These are phyloP conservation scores for Penicillium turbatum DNA, from an alignment of 495 filamentous ascomycete species.

Conservation along the genomic window DNA sequence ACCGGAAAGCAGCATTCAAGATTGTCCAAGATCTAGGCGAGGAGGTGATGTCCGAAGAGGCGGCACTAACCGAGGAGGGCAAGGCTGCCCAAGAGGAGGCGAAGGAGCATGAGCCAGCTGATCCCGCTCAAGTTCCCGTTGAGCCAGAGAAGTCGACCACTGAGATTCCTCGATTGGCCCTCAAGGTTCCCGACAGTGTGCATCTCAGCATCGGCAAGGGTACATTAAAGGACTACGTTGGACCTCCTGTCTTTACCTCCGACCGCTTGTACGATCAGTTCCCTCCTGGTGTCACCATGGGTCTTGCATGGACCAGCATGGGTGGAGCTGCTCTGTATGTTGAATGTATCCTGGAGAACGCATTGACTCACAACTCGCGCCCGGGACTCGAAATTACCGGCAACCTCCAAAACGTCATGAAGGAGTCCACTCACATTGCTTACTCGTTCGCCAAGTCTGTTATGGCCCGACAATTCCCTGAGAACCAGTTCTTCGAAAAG, in stretches of 20 bases:
- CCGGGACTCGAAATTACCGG: conserved; percentile 86
- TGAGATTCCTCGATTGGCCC: conserved; percentile 69
- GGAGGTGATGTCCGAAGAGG: conserved; percentile 72
- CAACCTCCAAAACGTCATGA: conserved; percentile 96
- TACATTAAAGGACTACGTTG: conserved; percentile 95
- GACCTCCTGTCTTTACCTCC: conserved; percentile 89
- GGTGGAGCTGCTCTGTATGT: conserved; percentile 96
- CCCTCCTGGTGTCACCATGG: conserved; percentile 97
- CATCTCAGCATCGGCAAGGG: conserved; percentile 85
- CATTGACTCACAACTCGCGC: conserved; percentile 63
- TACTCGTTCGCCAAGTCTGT: conserved; percentile 93
- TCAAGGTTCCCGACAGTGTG: conserved; percentile 82
- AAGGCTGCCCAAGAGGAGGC: conserved; percentile 74
- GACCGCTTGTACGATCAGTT: conserved; percentile 94
- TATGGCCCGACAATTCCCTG: conserved; percentile 76
- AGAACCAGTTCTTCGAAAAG: conserved; percentile 95
- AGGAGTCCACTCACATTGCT: conserved; percentile 89
- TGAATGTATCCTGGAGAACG: conserved; percentile 88
- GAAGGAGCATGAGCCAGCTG: conserved; percentile 54
- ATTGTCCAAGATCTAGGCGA: conserved; percentile 96
- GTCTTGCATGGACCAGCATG: conserved; percentile 97
- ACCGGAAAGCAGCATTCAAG: conserved; percentile 93
- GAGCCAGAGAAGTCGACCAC: conserved; percentile 66
- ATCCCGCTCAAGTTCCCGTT: conserved; percentile 53
- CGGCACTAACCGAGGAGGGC: conserved; percentile 82